Evolutionary conservation across 2,329 filamentous ascomycete genomes (phyloP).

Genomic region (Ceratocystis eucalypticola): DNA sequence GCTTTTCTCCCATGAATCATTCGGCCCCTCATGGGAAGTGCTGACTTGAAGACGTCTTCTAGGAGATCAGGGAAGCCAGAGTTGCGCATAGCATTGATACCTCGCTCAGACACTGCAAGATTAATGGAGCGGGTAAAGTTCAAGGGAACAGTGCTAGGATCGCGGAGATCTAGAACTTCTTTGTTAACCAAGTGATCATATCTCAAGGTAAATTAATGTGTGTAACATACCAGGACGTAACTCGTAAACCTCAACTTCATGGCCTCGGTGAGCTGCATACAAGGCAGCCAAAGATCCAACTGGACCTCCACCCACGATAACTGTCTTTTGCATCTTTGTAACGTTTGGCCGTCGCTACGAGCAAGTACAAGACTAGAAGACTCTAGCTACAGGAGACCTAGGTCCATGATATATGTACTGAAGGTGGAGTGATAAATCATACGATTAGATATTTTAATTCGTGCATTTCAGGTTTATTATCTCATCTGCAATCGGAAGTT

Average conservation of each 20-base stretch:
- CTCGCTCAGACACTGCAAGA: conserved; percentile 81
- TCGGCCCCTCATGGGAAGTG: conserved; percentile 85
- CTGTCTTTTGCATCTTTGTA: conserved; percentile 44
- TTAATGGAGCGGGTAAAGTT: conserved; percentile 99
- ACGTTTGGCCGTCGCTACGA: neutral
- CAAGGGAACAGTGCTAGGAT: conserved; percentile 66
- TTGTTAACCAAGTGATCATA: neutral
- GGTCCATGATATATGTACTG: neutral
- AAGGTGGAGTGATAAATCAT: neutral
- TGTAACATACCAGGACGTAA: conserved; percentile 63
- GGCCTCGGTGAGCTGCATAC: conserved; percentile 78
- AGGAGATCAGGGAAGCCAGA: conserved; percentile 55
- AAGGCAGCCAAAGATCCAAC: conserved; percentile 85
- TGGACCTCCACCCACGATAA: conserved; percentile 83
- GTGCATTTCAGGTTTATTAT: neutral
- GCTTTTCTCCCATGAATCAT: conserved; percentile 76
- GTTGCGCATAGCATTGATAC: conserved; percentile 72
- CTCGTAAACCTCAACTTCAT: conserved; percentile 90
- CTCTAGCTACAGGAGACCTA: neutral
- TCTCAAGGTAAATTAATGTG: neutral
- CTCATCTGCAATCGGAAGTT: neutral
- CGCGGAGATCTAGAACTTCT: conserved; percentile 57
- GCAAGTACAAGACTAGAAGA: neutral
- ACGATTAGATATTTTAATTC: neutral
- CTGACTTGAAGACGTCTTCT: conserved; percentile 58